Base-by-base conservation (phyloP, 2,329 filamentous ascomycete genomes). In the Emergomyces orientalis region DNA sequence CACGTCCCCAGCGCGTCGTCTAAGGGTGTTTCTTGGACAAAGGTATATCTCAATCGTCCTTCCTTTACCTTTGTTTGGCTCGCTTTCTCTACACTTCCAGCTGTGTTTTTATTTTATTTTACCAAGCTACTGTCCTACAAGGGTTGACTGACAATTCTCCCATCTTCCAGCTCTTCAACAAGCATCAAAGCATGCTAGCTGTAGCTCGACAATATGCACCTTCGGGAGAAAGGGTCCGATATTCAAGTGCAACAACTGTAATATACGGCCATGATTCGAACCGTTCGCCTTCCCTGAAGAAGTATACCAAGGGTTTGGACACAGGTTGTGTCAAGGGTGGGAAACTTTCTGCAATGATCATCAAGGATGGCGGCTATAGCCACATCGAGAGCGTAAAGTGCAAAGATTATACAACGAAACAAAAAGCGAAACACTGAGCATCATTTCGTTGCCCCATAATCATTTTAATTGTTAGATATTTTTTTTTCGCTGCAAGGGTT, bases 221-320 rank as follows among this genome's bases (percentile, higher is more conserved):
- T 3, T 8, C 13, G 19, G 47, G 25, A 30, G 49, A 56, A 7
- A 37, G 13, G 14, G 64, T 68, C 39, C 65, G 69, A 4, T 63
- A 65, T 17, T 66, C 72, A 30, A 61, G 72, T 30, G 79, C 83
- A 11, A 84, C 80, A 49, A 90, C 89, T 0, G 88, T 96, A 49
- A 82, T 96, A 63, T 97, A 96, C 74, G 92, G 92, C 5, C 93
- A 97, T 72, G 90, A 97, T 72, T 84, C 90, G 27, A 86, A 87
- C 69, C 77, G 78, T 2, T 91, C 91, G 0, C 81, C 95, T 32
- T 82, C 83, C 70, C 75, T 88, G 22, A 75, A 84, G 59, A 80
- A 82, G 58, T 95, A 90, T 74, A 89, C 88, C 3, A 90, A 91
- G 71, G 94, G 94, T 0, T 79, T 97, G 56, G 94, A 97, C 74